Evolutionary conservation across 2,329 filamentous ascomycete genomes (phyloP).

Genomic region (Hymenoscyphus infarciens): DNA sequence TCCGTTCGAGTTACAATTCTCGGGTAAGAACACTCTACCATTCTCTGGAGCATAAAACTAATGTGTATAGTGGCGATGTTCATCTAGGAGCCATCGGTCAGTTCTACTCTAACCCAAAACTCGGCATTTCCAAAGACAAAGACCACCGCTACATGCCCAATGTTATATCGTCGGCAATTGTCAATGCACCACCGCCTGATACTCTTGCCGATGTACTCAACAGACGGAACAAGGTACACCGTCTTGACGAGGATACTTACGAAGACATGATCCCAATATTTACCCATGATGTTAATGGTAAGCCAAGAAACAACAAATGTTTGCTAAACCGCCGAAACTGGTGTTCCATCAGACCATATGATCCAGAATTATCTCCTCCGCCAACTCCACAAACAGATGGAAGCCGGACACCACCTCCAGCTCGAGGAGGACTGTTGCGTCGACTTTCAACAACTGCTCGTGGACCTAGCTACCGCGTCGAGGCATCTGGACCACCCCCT

Average conservation of each 20-base stretch:
- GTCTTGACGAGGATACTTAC: constrained; percentile 73
- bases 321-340: constrained; percentile 89
- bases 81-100: constrained; percentile 90
- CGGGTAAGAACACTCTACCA: constrained; percentile 44
- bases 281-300: constrained; percentile 81
- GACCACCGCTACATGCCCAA: constrained; percentile 98
- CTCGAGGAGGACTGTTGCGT: constrained; percentile 30
- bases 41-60: constrained; percentile 15
- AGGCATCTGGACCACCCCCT: constrained; percentile 27
- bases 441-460: constrained; percentile 32
- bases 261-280: constrained; percentile 97
- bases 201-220: constrained; percentile 89
- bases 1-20: constrained; percentile 89
- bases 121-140: constrained; percentile 76
- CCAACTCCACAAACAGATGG: constrained; percentile 57
- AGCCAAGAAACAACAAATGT: constrained; percentile 84
- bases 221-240: constrained; percentile 80
- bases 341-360: constrained; percentile 86
- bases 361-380: constrained; percentile 71
- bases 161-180: constrained; percentile 88
- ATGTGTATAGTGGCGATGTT: constrained; percentile 72
- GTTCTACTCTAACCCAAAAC: constrained; percentile 88
- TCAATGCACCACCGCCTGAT: constrained; percentile 84
- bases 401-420: constrained; percentile 36
- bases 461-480: constrained; percentile 33